Base-by-base conservation (phyloP, 192 early-diverging fungal species). In the Backusella tarrabulga region DNA sequence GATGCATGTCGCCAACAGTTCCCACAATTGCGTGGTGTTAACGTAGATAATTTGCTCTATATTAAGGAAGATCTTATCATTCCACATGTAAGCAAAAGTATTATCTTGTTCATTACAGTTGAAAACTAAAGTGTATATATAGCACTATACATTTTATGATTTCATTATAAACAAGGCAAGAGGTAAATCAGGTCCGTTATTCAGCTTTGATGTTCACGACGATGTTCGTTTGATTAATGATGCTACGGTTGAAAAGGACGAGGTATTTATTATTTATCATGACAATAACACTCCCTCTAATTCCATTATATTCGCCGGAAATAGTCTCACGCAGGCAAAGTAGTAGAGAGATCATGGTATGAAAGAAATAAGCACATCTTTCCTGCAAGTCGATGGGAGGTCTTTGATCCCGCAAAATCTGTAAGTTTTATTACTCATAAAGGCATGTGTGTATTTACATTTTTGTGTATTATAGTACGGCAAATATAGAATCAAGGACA, bases 21-120 rank as follows among this genome's bases (percentile, higher is more conserved):
- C 52, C 90, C 92, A 40, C 92, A 98, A 79, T 77, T 98, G 29
- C 90, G 95, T 8, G 87, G 90, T 8, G 83, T 92, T 15, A 93
- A 91, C 68, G 93, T 92, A 26, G 97, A 97, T 75, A 93, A 93
- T 74, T 72, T 98, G 79, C 87, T 98, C 68, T 97, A 95, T 79
- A 87, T 97, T 44, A 98, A 98, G 83, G 96, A 97, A 84, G 96
- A 97, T 88, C 80, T 98, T 71, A 97, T 98, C 71, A 95, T 98
- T 74, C 97, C 97, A 23, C 96, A 97, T 81, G 91, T 92, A 82
- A 79, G 88, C 80, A 41, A 44, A 44, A 44, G 4, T 4, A 6
- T 44, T 17, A 44, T 44, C 15, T 14, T 1, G 4, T 44, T 4
- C 19, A 44, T 44, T 44, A 17, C 42, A 17, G 15, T 4, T 4